Conservation (phyloP, 2,329 filamentous ascomycete genomes). For the Colletotrichum zoysiae region DNA sequence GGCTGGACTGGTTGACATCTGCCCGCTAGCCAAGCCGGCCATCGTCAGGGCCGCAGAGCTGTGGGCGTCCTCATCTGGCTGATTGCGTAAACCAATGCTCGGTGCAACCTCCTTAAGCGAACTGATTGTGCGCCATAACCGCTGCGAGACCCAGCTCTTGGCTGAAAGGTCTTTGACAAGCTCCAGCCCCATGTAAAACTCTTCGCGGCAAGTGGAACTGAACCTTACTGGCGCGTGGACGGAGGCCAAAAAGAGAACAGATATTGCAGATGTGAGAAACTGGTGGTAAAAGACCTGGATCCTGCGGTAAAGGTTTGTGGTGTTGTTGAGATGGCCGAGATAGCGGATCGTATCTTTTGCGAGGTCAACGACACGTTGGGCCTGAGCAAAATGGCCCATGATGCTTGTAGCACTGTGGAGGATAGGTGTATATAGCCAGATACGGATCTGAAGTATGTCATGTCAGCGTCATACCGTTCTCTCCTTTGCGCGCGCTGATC, state of each 20-base stretch:
- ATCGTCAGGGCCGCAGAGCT: conserved; percentile 66
- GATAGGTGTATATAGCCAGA: conserved; percentile 88
- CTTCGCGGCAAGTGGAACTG: conserved; percentile 75
- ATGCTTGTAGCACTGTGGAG: conserved; percentile 89
- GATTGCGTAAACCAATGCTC: conserved; percentile 71
- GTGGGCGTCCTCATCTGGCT: conserved; percentile 61
- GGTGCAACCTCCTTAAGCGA: conserved; percentile 80
- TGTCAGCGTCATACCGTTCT: conserved; percentile 19
- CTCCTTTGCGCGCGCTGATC: neutral
- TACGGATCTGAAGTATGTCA: conserved; percentile 70
- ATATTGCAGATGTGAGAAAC: conserved; percentile 80
- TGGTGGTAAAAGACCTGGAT: conserved; percentile 86
- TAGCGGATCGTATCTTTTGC: conserved; percentile 83
- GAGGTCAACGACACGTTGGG: conserved; percentile 79
- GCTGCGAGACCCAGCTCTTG: conserved; percentile 78
- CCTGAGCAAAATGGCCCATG: conserved; percentile 78
- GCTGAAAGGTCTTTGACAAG: conserved; percentile 79
- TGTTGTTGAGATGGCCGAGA: conserved; percentile 77
- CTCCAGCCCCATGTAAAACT: conserved; percentile 84
- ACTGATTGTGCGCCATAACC: conserved; percentile 79
- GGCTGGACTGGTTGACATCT: conserved; percentile 44
- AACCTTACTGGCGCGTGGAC: conserved; percentile 81
- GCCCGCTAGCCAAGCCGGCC: conserved; percentile 64
- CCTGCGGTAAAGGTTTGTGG: conserved; percentile 76
- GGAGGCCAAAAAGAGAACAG: conserved; percentile 81